Base-by-base conservation (phyloP, 108 stramenopile genomes). In the Skeletonema costatum region DNA sequence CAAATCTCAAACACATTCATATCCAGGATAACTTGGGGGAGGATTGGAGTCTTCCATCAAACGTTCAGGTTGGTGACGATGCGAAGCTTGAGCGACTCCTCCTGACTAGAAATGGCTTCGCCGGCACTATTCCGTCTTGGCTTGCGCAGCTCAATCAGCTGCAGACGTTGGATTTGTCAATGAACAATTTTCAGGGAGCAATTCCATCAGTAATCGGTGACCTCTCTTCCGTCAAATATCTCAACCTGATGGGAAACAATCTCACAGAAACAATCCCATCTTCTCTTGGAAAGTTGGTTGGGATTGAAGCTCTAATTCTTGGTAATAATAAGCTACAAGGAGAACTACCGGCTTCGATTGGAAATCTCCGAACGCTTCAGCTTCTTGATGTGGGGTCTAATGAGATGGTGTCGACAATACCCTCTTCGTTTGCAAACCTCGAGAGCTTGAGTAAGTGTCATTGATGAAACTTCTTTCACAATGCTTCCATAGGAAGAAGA, bases 261-360 rank as follows among this genome's bases (percentile, higher is more conserved):
- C 39, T 74, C 10, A 74, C 19, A 36, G 64, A 64, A 19, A 51
- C 64, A 41, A 46, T 74, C 16, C 73, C 73, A 0, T 7, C 41
- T 1, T 16, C 48, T 12, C 31, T 74, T 56, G 73, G 73, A 8
- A 48, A 41, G 1, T 29, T 74, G 32, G 13, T 6, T 33, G 51
- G 9, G 7, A n/a, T 74, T 4, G 50, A 25, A 29, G 64, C 5
- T 16, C 16, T 74, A 1, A 44, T 33, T 14, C 35, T 74, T 32
- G 65, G 25, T 13, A 14, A 51, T 2, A 74, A 74, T 35, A 8
- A 58, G 6, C 6, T 74, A 5, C n/a, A 35, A n/a, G 73, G 73
- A 32, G 14, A n/a, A 13, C 9, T 74, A 2, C 73, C 73, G 2
- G 29, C 48, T 13, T 44, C 38, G 2, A 32, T 74, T 19, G 73